Base-by-base conservation (phyloP, 148 eudicot species). In the Simmondsia chinensis region DNA sequence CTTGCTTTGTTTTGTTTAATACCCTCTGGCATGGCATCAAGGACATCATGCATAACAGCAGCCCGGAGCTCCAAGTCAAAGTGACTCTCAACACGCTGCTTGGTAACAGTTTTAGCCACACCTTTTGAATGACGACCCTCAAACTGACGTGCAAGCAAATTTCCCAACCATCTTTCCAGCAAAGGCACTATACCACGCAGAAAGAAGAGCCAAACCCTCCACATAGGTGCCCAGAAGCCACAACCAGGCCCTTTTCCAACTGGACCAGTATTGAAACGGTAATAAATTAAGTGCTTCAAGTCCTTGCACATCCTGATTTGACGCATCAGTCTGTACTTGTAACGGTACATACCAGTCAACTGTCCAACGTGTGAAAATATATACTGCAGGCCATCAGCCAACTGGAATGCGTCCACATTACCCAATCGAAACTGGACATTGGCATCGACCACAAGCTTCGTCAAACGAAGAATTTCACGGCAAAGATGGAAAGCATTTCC, bases 151-250 rank as follows among this genome's bases (percentile, higher is more conserved):
- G 99, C 99, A 48, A 93, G 91, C 52, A 93, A 59, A 55, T 93
- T 93, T 7, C 99, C 99, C 57, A 93, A 54, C 99, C 99, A 93
- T 53, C 99, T 72, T 66, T 93, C 99, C 40, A 93, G 73, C 44
- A 93, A 65, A 26, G 99, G 99, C 42, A 93, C 99, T 46, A 93
- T 93, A 36, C 99, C 99, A 56, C 99, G 95, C 36, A 93, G 96
- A 55, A 93, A 93, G 67, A 93, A 93, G 71, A 93, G 74, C 99
- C 99, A 93, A 2, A 93, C 99, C 74, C 99, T 79, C 99, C 99
- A 93, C 99, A 93, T 93, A n/a, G 99, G 96, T 10, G 99, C 99
- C 99, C 99, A 93, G 43, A 93, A 71, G 10, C 99, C 99, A 83
- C 99, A 93, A 28, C 99, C 99, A 75, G 99, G 99, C 34, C 99